Evolutionary conservation across 2,329 filamentous ascomycete species (phyloP).

Genomic region (Exophiala lecanii-corni): DNA sequence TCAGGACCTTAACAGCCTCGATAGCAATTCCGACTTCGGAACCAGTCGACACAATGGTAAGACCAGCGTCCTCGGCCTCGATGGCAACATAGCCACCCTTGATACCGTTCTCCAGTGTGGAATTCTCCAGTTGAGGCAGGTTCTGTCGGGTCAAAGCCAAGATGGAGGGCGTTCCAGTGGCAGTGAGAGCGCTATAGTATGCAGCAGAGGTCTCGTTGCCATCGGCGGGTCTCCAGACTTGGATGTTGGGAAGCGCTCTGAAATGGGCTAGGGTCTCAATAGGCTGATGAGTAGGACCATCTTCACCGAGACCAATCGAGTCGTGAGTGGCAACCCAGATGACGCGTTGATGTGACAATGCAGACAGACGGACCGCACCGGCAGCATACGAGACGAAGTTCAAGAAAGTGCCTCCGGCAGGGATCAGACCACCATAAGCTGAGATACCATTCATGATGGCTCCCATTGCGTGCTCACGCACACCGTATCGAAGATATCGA

Average conservation of each 20-base stretch:
- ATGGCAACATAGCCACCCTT: conserved; percentile 94
- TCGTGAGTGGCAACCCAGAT: conserved; percentile 98
- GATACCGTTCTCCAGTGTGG: conserved; percentile 78
- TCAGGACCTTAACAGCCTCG: conserved; percentile 85
- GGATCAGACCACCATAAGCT: conserved; percentile 91
- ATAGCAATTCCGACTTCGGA: conserved; percentile 93
- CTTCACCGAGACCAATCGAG: conserved; percentile 98
- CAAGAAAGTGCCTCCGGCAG: conserved; percentile 92
- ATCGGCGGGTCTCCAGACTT: conserved; percentile 98
- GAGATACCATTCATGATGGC: conserved; percentile 68
- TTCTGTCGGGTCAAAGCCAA: conserved; percentile 96
- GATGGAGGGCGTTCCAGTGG: conserved; percentile 85
- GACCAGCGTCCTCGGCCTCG: conserved; percentile 74
- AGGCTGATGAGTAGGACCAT: conserved; percentile 97
- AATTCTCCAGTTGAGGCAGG: conserved; percentile 94
- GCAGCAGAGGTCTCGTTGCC: conserved; percentile 97
- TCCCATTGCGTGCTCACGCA: conserved; percentile 50
- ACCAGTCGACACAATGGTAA: conserved; percentile 91
- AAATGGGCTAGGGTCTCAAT: conserved; percentile 98
- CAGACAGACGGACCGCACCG: conserved; percentile 88
- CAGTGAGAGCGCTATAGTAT: conserved; percentile 91
- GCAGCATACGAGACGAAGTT: conserved; percentile 99
- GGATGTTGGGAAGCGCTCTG: conserved; percentile 97
- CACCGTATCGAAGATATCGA: conserved; percentile 65
- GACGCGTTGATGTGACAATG: conserved; percentile 81